Evolutionary conservation across 2,329 filamentous ascomycete genomes (phyloP).

Genomic region (Neofusicoccum parvum): DNA sequence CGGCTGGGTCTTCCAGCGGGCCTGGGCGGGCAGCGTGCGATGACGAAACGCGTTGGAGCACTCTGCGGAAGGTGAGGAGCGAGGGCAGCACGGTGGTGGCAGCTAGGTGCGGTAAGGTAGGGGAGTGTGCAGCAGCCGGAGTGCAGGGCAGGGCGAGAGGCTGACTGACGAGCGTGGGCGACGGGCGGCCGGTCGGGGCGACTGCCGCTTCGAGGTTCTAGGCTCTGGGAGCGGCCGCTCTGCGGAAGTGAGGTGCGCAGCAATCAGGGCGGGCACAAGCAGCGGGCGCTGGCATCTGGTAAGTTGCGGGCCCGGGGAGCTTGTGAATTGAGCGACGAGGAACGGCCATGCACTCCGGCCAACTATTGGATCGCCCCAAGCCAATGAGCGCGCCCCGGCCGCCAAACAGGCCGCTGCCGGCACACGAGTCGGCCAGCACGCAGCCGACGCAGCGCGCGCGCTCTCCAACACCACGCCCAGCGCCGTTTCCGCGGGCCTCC

Average conservation of each 20-base stretch:
- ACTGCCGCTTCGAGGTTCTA: constrained; percentile 17
- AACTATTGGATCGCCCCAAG: constrained; percentile 15
- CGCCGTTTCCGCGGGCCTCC: background rate
- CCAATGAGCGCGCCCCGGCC: constrained; percentile 16
- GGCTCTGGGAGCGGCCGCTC: constrained; percentile 16
- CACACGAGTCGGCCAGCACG: background rate
- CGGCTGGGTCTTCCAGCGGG: constrained; percentile 12
- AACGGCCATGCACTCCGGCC: constrained; percentile 4
- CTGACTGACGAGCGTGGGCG: constrained; percentile 10
- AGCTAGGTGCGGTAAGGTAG: constrained; percentile 10
- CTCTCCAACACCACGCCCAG: background rate
- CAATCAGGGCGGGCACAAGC: constrained; percentile 19
- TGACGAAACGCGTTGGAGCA: constrained; percentile 16
- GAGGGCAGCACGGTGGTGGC: constrained; percentile 12
- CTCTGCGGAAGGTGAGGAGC: background rate
- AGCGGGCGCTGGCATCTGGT: constrained; percentile 6
- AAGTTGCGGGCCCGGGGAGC: constrained; percentile 18
- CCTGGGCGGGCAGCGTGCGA: constrained; percentile 14
- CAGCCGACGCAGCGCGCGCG: background rate
- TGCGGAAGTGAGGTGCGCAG: constrained; percentile 19
- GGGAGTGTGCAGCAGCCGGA: constrained; percentile 16
- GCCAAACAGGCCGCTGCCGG: constrained; percentile 1
- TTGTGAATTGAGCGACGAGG: constrained; percentile 13
- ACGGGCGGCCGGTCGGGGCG: constrained; percentile 13
- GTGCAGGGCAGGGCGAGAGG: constrained; percentile 18